Conservation (phyloP, 163 green algal species). For the Volvox carteri region DNA sequence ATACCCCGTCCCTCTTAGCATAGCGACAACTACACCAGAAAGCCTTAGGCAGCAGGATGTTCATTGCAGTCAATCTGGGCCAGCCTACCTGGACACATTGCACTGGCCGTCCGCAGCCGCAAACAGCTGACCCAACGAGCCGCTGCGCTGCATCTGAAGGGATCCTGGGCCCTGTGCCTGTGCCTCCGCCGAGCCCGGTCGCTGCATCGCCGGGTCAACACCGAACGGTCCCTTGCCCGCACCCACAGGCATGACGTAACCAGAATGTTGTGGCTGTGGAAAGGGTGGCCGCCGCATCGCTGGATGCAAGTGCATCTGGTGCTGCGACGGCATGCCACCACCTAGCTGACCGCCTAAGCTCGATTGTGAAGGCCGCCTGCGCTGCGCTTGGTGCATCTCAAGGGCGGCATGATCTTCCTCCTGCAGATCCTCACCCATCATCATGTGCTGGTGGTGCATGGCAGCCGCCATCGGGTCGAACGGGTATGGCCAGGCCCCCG, state of each 20-base stretch:
- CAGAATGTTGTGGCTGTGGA: neutral
- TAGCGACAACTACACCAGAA: too few species aligned
- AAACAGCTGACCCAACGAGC: conserved; percentile 27
- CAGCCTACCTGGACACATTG: conserved; percentile 44
- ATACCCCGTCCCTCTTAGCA: too few species aligned
- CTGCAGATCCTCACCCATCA: conserved; percentile 29
- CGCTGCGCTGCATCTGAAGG: conserved; percentile 31
- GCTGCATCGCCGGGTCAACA: neutral
- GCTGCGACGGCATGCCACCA: neutral
- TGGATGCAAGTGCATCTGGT: neutral
- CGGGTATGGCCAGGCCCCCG: neutral
- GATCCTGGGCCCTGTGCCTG: neutral
- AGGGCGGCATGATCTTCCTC: neutral
- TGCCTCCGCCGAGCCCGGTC: conserved; percentile 14
- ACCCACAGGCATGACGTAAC: neutral
- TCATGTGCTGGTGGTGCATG: conserved; percentile 45
- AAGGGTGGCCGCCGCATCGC: neutral
- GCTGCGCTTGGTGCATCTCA: neutral
- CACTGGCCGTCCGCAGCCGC: neutral
- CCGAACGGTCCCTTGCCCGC: conserved; percentile 7
- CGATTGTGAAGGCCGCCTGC: neutral
- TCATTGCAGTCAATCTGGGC: too few species aligned
- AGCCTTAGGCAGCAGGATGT: too few species aligned
- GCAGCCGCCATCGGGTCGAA: conserved; percentile 39
- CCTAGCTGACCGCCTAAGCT: neutral